A percentile compares a stretch with the other conserved stretches of the same genome.
These are phyloP conservation scores for Phytopythium ostracodes DNA, from an alignment of 352 stramenopile species.

Conservation along the genomic window DNA sequence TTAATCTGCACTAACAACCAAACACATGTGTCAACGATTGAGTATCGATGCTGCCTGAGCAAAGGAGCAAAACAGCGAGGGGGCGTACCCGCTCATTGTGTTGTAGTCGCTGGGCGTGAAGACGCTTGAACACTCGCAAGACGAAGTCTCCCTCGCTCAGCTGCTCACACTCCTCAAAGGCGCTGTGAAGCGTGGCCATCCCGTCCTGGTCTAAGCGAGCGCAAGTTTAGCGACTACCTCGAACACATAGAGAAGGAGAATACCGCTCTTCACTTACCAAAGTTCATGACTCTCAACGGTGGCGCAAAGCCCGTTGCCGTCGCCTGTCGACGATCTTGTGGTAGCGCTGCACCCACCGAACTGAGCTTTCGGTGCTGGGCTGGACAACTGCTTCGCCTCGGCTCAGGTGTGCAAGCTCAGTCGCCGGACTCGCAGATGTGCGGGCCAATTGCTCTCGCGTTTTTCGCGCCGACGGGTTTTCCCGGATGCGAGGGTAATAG, in stretches of 20 bases:
- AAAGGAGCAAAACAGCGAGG: background rate
- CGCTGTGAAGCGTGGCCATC: constrained; percentile 29
- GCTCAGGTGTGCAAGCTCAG: background rate
- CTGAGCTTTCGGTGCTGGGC: background rate
- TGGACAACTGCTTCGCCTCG: background rate
- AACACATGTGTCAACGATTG: background rate
- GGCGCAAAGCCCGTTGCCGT: background rate
- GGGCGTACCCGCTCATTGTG: constrained; percentile 22
- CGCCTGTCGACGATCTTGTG: background rate
- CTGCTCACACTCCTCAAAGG: constrained; percentile 26
- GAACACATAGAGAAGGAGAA: background rate
- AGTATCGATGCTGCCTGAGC: background rate
- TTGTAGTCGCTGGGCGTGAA: constrained; percentile 15
- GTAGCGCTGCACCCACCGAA: background rate
- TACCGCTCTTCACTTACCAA: constrained; percentile 1
- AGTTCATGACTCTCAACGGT: constrained; percentile 9
- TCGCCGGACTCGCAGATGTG: background rate
- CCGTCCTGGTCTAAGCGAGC: constrained; percentile 28
- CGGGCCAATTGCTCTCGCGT: constrained; percentile 30
- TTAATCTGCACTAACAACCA: constrained; percentile 18
- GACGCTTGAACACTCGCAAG: constrained; percentile 23
- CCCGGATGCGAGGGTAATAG: constrained; percentile 53
- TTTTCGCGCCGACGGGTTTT: constrained; percentile 35
- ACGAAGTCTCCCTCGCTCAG: constrained; percentile 46
- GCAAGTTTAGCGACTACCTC: background rate